Percentiles rank a stretch among this genome's conserved stretches.
These are phyloP conservation scores for Stephanodiscus triporus DNA, from an alignment of 108 stramenopile genomes.

Conservation along the genomic window DNA sequence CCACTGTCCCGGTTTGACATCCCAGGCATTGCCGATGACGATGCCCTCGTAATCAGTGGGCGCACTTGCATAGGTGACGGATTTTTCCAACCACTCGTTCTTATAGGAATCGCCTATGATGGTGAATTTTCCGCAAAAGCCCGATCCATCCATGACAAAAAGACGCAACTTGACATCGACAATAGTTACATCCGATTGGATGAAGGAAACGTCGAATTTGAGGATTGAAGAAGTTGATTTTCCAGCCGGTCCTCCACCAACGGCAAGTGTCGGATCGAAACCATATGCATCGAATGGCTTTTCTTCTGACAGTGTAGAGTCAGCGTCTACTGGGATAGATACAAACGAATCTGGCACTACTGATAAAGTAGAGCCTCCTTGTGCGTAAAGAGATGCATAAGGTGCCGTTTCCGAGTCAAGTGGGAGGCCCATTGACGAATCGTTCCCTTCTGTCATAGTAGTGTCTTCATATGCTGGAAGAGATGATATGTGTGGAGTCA, in stretches of 20 bases:
- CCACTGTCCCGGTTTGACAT: conserved; percentile 5
- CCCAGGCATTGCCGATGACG: conserved; percentile 8
- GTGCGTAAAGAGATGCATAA: no score
- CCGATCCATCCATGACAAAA: conserved; percentile 11
- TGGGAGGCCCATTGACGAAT: no score
- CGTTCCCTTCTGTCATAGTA: no score
- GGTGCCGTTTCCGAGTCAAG: no score
- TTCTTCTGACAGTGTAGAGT: conserved; percentile 7
- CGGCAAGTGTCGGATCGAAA: background rate
- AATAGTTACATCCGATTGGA: background rate
- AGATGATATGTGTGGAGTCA: background rate
- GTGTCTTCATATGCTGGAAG: no score
- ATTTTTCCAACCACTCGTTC: background rate
- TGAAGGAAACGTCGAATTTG: conserved; percentile 9
- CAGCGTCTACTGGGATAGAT: conserved; percentile 4
- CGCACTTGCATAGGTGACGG: background rate
- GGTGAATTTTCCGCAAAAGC: conserved; percentile 1
- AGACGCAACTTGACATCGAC: background rate
- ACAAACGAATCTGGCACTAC: background rate
- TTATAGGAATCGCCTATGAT: background rate
- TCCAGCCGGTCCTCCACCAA: background rate
- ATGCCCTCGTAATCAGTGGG: background rate
- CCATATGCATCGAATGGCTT: background rate
- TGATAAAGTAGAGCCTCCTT: background rate
- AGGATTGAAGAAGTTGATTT: background rate